Percentiles rank a stretch among this genome's conserved stretches.
Conservation (phyloP, 1,284 basidiomycete species). For the Cryptococcus sp. region DNA sequence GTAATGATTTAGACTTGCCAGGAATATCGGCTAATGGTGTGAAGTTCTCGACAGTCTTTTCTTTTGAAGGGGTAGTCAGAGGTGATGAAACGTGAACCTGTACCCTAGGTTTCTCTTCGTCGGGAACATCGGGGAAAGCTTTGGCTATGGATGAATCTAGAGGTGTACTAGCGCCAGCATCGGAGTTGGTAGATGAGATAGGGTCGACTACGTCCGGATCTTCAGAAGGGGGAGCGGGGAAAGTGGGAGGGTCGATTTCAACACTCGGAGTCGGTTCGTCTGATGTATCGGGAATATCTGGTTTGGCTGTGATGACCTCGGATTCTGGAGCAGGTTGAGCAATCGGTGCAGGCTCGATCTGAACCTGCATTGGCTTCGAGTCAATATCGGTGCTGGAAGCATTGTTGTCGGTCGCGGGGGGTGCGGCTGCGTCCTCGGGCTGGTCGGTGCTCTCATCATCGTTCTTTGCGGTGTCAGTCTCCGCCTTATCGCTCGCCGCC, state of each 20-base stretch:
- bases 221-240: conserved; percentile 20
- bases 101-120: conserved; percentile 40
- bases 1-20: neutral
- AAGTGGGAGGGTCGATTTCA: conserved; percentile 13
- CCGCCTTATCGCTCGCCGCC: neutral
- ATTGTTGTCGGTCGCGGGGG: neutral
- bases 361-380: conserved; percentile 24
- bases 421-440: conserved; percentile 6
- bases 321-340: too few relatives aligned
- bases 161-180: conserved; percentile 13
- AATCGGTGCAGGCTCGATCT: conserved; percentile 38
- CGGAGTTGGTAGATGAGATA: neutral
- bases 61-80: conserved; percentile 15
- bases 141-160: conserved; percentile 24
- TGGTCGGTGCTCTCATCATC: neutral
- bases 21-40: neutral
- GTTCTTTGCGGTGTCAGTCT: neutral
- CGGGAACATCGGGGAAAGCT: conserved; percentile 41
- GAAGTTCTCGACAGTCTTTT: neutral
- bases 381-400: too few relatives aligned
- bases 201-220: conserved; percentile 21
- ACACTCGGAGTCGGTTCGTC: conserved; percentile 3
- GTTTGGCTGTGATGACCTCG: too few relatives aligned
- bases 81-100: conserved; percentile 38
- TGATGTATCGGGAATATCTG: conserved; percentile 2